A percentile compares a stretch with the other conserved stretches of the same genome.
phyloP scores from a whole-genome alignment of 768 basidiomycete genomes.

The Leucogyrophana mollusca region DNA sequence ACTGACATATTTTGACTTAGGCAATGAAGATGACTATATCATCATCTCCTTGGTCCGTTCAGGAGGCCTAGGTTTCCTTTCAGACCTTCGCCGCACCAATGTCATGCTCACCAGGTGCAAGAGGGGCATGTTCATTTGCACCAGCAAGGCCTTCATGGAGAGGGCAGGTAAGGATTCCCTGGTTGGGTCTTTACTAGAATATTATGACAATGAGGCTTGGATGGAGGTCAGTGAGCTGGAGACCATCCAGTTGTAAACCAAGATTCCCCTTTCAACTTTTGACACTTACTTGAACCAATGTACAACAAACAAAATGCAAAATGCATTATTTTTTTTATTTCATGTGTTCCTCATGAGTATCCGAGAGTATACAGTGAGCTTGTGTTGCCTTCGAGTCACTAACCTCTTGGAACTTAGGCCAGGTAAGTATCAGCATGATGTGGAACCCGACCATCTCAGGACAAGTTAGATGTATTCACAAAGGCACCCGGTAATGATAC shows the following conservation, averaged over 20 bases:
- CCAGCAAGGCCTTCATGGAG: conserved; percentile 59
- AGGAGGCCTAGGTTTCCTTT: conserved; percentile 63
- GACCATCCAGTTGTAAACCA: not conserved
- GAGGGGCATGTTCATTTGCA: conserved; percentile 72
- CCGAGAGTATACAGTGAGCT: no score
- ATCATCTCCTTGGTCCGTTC: conserved; percentile 72
- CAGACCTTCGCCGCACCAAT: conserved; percentile 68
- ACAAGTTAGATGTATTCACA: no score
- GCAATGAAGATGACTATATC: conserved; percentile 81
- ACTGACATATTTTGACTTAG: conserved; percentile 34
- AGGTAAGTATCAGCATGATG: no score
- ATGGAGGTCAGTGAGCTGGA: conserved; percentile 30
- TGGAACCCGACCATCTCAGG: no score
- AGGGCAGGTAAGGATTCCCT: conserved; percentile 48
- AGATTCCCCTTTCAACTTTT: no score
- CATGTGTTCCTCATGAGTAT: no score
- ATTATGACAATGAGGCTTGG: conserved; percentile 35
- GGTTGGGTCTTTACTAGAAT: conserved; percentile 37
- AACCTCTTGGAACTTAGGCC: no score
- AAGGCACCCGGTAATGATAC: no score
- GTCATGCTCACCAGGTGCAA: conserved; percentile 87
- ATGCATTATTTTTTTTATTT: no score
- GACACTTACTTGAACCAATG: no score
- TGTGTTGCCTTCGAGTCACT: no score
- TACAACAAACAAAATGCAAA: no score